Evolutionary conservation across 208 protist species (phyloP), one percentile per base, ranked within the genome.

Genomic region (Histomonas meleagridis): DNA sequence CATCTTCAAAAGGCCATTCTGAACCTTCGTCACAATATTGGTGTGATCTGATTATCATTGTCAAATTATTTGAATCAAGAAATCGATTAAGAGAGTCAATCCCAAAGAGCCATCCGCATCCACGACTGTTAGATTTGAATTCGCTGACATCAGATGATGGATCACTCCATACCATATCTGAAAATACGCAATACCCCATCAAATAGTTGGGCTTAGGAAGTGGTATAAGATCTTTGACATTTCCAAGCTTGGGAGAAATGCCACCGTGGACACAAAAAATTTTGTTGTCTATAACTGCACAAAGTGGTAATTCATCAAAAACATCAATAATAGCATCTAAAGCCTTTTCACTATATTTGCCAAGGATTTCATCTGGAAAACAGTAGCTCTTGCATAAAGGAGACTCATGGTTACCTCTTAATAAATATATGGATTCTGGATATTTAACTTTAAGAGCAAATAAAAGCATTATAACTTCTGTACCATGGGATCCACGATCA

Each of bases 321-420:
- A 92, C 49, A 5, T 92, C 92, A 86, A 93, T 93, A 35, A 93
- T 65, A 0, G 90, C 51, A 28, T 93, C 48, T n/a, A 93, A 93
- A 55, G 93, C 43, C 51, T 92, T 51, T 40, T 81, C 43, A 26
- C 65, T 86, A 46, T 93, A 93, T 90, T 93, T 93, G 38, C 46
- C 40, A 16, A 43, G 18, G 18, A 86, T 46, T 49, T 86, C 76
- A 10, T 86, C n/a, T n/a, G n/a, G n/a, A n/a, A n/a, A n/a, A n/a
- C n/a, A n/a, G n/a, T n/a, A n/a, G n/a, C n/a, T n/a, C n/a, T n/a
- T n/a, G n/a, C n/a, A n/a, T n/a, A n/a, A n/a, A n/a, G n/a, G n/a
- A 94, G 95, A 98, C 94, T 99, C 98, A 94, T 99, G 98, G 94
- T 99, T 99, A 51, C 98, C 98, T 65, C 98, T 95, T 26, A 99